Conservation (phyloP, 768 basidiomycete genomes). For the Boletus rubropictus region DNA sequence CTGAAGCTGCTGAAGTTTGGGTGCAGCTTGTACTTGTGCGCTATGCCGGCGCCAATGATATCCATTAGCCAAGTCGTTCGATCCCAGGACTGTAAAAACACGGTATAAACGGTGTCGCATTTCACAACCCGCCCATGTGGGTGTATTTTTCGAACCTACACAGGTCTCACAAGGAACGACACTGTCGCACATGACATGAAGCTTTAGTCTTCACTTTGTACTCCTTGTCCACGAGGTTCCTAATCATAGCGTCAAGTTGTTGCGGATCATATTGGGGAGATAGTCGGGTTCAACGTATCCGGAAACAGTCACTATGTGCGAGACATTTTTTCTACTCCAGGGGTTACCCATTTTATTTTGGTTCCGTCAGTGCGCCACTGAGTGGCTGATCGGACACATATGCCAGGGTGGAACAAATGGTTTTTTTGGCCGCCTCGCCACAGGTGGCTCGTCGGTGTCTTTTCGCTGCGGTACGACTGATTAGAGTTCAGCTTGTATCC, state of each 20-base stretch:
- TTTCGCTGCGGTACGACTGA: background rate
- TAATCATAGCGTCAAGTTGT: background rate
- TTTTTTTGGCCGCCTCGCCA: constrained; percentile 2
- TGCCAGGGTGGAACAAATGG: constrained; percentile 14
- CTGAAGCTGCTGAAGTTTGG: constrained; percentile 1
- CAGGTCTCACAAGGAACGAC: constrained; percentile 13
- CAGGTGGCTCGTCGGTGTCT: constrained; percentile 2
- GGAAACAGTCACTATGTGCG: constrained; percentile 32
- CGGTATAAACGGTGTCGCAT: constrained; percentile 14
- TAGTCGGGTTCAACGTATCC: constrained; percentile 14
- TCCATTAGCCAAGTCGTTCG: background rate
- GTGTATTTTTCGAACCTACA: background rate
- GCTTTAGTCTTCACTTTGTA: background rate
- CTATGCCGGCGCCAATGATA: background rate
- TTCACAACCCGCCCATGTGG: constrained; percentile 11
- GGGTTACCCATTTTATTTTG: background rate
- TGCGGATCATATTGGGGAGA: constrained; percentile 11
- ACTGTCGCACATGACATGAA: constrained; percentile 10
- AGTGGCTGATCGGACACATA: background rate
- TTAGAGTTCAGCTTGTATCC: constrained; percentile 3
- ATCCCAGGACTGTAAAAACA: constrained; percentile 4
- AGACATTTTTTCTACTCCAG: constrained; percentile 20
- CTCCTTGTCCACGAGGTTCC: background rate
- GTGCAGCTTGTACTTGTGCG: background rate
- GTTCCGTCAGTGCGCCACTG: background rate